Base-by-base conservation (phyloP, 106 monocot genomes). In the Alisma plantagoaquatica region DNA sequence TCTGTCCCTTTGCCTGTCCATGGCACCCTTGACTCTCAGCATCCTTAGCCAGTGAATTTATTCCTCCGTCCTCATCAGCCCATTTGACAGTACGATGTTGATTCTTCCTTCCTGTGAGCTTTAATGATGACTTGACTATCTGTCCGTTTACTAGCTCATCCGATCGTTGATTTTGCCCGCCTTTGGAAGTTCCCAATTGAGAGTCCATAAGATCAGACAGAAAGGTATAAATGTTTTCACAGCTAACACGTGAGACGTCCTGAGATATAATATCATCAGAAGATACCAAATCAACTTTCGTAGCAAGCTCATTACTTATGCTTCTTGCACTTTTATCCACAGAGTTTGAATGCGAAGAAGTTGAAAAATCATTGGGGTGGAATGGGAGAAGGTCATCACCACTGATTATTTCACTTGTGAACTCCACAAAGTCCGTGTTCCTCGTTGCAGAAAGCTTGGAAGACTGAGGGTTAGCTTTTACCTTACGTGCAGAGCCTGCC, bases 51-150 rank as follows among this genome's bases (percentile, higher is more conserved):
- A 54, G 49, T 23, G 60, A 14, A 64, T 21, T 16, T 42, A 43
- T 46, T 10, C 11, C 33, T 33, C 54, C 27, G n/a, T 35, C 43
- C 57, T 70, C 71, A 45, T 90, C 90, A 32, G 86, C 85, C 90
- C 98, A 99, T 60, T 64, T 90, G 48, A 99, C 85, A 61, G 61
- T 64, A 18, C 32, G 56, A 3, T 57, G 57, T 48, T 22, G 49
- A 31, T 33, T 33, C 49, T 71, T 77, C 3, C 76, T 54, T 29
- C 57, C 46, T 23, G 58, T 23, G 51, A 43, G 47, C 67, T 80
- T 99, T 50, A 99, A 52, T 14, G 79, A 90, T 30, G 98, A 72
- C 46, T 75, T 91, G n/a, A n/a, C n/a, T n/a, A n/a, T n/a, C n/a
- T n/a, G n/a, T n/a, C n/a, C n/a, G n/a, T n/a, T n/a, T n/a, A n/a